Conservation (phyloP, 768 basidiomycete species). For the Xanthoconium purpureum region DNA sequence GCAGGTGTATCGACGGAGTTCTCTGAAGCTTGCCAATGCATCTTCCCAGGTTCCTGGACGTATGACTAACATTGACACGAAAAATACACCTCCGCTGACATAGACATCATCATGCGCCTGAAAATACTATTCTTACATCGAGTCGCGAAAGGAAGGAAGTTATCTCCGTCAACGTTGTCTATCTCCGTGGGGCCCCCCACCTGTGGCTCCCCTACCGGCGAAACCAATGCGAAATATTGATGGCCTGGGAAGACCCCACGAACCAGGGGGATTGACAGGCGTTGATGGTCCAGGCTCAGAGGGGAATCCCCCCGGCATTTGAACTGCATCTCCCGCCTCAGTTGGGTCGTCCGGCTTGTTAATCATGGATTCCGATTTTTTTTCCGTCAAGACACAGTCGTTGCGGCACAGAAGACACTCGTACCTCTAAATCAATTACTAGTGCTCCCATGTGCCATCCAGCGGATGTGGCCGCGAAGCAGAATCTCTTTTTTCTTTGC, state of each 20-base stretch:
- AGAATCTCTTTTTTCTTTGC: slow-evolving; percentile 58
- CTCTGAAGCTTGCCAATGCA: neutral
- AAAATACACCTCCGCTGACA: slow-evolving; percentile 1
- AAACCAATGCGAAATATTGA: slow-evolving; percentile 53
- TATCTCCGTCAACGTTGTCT: slow-evolving; percentile 12
- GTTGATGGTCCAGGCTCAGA: slow-evolving; percentile 14
- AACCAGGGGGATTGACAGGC: slow-evolving; percentile 10
- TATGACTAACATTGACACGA: slow-evolving; percentile 16
- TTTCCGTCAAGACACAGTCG: neutral
- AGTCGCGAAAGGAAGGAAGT: neutral
- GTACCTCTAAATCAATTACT: slow-evolving; percentile 78
- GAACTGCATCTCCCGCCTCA: slow-evolving; percentile 30
- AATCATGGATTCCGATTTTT: neutral
- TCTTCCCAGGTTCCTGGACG: slow-evolving; percentile 13
- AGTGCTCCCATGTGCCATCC: slow-evolving; percentile 94
- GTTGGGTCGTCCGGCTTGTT: slow-evolving; percentile 34
- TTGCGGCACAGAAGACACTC: neutral
- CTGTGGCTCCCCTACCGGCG: slow-evolving; percentile 50
- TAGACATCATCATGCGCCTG: neutral
- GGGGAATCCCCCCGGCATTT: slow-evolving; percentile 37
- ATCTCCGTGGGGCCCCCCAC: slow-evolving; percentile 22
- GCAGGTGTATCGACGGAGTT: neutral
- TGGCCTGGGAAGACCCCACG: slow-evolving; percentile 14
- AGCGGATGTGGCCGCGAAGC: slow-evolving; percentile 74
- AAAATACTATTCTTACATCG: slow-evolving; percentile 10